Evolutionary conservation across 140 eudicot species (phyloP).

Genomic region (Anethum foeniculum): DNA sequence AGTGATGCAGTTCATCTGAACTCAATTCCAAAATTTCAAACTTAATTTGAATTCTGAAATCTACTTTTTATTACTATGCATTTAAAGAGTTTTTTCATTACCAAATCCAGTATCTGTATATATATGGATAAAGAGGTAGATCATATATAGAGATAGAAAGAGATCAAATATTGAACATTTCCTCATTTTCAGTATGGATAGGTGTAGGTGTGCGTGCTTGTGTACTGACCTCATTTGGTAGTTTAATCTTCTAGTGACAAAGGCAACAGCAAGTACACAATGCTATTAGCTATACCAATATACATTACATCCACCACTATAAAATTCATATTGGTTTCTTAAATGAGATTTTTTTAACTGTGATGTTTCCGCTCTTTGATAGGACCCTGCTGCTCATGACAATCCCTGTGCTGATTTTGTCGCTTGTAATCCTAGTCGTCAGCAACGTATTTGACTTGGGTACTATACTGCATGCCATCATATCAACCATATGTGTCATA

Average conservation of each 20-base stretch:
- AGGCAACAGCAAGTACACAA: background rate
- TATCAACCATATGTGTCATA: slow-evolving; percentile 74
- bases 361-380: background rate
- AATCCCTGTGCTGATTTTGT: slow-evolving; percentile 46
- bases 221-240: background rate
- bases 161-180: background rate
- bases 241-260: no score
- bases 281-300: background rate
- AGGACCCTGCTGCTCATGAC: slow-evolving; percentile 71
- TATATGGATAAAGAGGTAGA: background rate
- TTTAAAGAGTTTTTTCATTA: background rate
- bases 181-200: background rate
- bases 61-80: background rate
- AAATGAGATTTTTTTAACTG: background rate
- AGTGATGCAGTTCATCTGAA: background rate
- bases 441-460: slow-evolving; percentile 51
- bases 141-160: no score
- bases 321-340: background rate
- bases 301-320: background rate
- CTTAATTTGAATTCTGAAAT: background rate
- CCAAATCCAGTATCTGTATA: background rate
- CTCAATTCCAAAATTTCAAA: background rate
- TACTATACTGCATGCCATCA: slow-evolving; percentile 48
- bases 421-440: slow-evolving; percentile 63
- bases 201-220: background rate